Percentiles rank a stretch among this genome's conserved stretches.
phyloP scores from a whole-genome alignment of 306 rosid genomes.

The Begonia loranthoides region DNA sequence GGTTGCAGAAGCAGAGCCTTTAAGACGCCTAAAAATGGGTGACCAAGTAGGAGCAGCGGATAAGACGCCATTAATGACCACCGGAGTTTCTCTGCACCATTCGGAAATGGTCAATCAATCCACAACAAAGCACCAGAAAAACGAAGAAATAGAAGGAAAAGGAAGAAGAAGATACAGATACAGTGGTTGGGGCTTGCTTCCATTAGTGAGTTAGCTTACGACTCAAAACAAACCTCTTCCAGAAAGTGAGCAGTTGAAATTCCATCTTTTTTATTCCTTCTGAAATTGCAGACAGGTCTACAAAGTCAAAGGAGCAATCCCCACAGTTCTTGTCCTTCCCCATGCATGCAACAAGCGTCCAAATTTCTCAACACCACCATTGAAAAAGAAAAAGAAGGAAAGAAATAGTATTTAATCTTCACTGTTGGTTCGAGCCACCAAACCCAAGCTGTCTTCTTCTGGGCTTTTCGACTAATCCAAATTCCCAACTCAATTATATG shows the following conservation, averaged over 20 bases:
- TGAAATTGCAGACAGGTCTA: not conserved
- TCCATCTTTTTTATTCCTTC: slow-evolving; percentile 5
- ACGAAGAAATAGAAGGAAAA: not conserved
- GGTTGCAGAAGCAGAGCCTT: no score
- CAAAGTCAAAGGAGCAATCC: slow-evolving; percentile 42
- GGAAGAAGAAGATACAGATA: slow-evolving; percentile 23
- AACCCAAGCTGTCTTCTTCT: no score
- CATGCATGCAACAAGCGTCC: slow-evolving; percentile 8
- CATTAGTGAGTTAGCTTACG: slow-evolving; percentile 43
- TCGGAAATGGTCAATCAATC: no score
- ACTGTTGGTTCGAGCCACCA: no score
- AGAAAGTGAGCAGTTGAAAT: slow-evolving; percentile 64
- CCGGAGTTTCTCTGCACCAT: not conserved
- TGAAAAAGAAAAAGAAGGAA: no score
- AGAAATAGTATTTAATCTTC: no score
- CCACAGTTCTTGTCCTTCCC: slow-evolving; percentile 25
- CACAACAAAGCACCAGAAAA: not conserved
- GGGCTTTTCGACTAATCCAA: no score
- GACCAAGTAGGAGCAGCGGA: no score
- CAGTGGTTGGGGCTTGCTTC: slow-evolving; percentile 55
- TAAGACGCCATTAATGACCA: not conserved
- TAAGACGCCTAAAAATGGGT: no score
- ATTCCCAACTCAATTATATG: no score
- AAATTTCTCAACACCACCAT: no score
- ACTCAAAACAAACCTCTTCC: slow-evolving; percentile 11